Percentiles rank a stretch among this genome's conserved stretches.
These are phyloP conservation scores for Fusarium newnesense DNA, from an alignment of 2,329 filamentous ascomycete genomes.

Conservation along the genomic window DNA sequence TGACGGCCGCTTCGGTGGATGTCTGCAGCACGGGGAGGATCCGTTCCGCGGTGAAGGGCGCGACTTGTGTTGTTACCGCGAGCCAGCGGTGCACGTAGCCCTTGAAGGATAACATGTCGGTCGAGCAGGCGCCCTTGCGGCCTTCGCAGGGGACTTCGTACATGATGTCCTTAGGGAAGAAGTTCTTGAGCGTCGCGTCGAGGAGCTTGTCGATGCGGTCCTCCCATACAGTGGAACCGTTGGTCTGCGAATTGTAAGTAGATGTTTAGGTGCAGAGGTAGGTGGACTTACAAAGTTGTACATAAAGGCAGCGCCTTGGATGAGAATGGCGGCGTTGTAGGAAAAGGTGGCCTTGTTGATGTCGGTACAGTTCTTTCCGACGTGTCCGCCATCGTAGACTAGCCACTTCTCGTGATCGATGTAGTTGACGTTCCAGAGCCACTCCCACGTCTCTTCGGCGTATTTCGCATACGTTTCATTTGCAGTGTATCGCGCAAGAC, in stretches of 20 bases:
- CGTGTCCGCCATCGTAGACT: slow-evolving; percentile 72
- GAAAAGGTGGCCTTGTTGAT: slow-evolving; percentile 73
- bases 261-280: fast-evolving
- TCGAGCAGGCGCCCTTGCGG: slow-evolving; percentile 66
- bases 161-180: slow-evolving; percentile 69
- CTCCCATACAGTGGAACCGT: slow-evolving; percentile 65
- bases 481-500: slow-evolving; percentile 76
- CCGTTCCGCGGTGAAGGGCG: slow-evolving; percentile 64
- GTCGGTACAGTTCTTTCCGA: slow-evolving; percentile 67
- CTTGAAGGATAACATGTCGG: slow-evolving; percentile 79
- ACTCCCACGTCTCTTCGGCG: slow-evolving; percentile 71
- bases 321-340: slow-evolving; percentile 71
- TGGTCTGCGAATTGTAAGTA: slow-evolving; percentile 53
- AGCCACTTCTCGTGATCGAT: slow-evolving; percentile 69
- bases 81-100: slow-evolving; percentile 76
- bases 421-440: slow-evolving; percentile 65
- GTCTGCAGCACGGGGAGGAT: slow-evolving; percentile 68
- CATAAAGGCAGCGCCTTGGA: slow-evolving; percentile 74
- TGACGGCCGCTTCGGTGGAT: slow-evolving; percentile 69
- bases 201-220: slow-evolving; percentile 65
- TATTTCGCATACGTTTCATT: slow-evolving; percentile 73
- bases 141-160: slow-evolving; percentile 75
- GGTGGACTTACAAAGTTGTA: slow-evolving; percentile 67
- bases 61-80: slow-evolving; percentile 68
- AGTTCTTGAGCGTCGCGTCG: slow-evolving; percentile 58